Base-by-base conservation (phyloP, 352 stramenopile species). In the Phytophthora lateralis region DNA sequence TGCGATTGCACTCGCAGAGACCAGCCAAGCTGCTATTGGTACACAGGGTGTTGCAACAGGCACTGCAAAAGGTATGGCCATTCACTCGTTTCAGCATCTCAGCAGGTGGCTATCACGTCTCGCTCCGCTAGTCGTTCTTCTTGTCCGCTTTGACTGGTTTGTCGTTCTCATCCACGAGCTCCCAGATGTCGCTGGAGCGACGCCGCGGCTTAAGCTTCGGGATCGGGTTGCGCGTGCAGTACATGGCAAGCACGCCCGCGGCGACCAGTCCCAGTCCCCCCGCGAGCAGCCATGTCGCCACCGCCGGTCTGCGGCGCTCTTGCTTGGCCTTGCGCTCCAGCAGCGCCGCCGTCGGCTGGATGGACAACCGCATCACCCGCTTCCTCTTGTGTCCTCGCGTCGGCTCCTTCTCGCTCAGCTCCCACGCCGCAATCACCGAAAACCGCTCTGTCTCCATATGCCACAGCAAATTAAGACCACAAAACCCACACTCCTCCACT, bases 381-480 rank as follows among this genome's bases (percentile, higher is more conserved):
- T 57, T 30, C 21, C 51, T 53, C 51, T 37, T 58, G 48, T 70
- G 63, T 45, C 59, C 64, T 55, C 49, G 35, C 12, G 27, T 41
- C 15, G 63, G 68, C 39, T 70, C 69, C 45, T 73, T 60, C 3
- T 59, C 53, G 9, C 65, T 73, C 44, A 91, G 54, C 38, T 88
- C 71, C 82, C 82, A 91, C 6, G 80, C 80, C n/a, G 71, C 70
- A 43, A 91, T 56, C 27, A 91, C 60, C 32, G 69, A 86, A 14
- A 86, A 74, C 4, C 75, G 66, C 8, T 82, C 79, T 91, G 12
- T 15, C 30, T 15, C 20, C 27, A 32, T 6, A 38, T 21, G 46
- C n/a, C 30, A 34, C 61, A 17, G 12, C 43, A 49, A 18, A 54
- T 56, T 26, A 60, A 24, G 41, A 17, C 50, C 20, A 24, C 44